These are phyloP conservation scores for Pseudomicrostroma phylloplanum DNA, from an alignment of 1,284 basidiomycete genomes.

Conservation along the genomic window DNA sequence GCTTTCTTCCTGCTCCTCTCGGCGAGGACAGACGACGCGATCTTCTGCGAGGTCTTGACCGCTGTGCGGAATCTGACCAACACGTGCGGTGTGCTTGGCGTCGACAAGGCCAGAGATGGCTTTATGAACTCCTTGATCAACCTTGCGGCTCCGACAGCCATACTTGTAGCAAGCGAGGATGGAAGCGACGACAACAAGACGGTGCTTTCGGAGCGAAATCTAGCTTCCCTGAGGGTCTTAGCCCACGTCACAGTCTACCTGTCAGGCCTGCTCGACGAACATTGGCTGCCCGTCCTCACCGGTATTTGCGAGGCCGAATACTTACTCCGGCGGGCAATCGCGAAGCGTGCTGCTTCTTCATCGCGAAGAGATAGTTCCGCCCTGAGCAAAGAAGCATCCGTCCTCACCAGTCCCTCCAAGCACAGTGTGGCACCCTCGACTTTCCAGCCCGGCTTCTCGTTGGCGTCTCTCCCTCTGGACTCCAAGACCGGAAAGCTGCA, in stretches of 20 bases:
- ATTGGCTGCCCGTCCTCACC: constrained; percentile 86
- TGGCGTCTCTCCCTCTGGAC: constrained; percentile 9
- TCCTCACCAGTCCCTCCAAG: constrained; percentile 18
- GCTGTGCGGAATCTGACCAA: constrained; percentile 78
- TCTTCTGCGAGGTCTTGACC: constrained; percentile 75
- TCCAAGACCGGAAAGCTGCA: constrained; percentile 8
- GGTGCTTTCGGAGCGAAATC: constrained; percentile 60
- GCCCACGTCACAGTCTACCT: constrained; percentile 73
- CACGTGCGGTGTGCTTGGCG: constrained; percentile 77
- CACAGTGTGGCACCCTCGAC: not conserved
- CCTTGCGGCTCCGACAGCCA: constrained; percentile 66
- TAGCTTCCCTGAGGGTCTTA: constrained; percentile 79
- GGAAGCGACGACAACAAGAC: not conserved
- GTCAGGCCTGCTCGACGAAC: constrained; percentile 72
- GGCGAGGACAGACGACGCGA: constrained; percentile 77
- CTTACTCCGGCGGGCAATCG: constrained; percentile 11
- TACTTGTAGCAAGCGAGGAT: not conserved
- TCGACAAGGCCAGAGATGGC: constrained; percentile 82
- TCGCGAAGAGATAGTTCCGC: not conserved
- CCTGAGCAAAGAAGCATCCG: constrained; percentile 13
- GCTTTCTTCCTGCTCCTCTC: constrained; percentile 73
- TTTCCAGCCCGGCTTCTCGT: constrained; percentile 14
- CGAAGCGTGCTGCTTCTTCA: not conserved
- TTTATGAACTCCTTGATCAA: constrained; percentile 80
- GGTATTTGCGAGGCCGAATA: constrained; percentile 30